phyloP scores from a whole-genome alignment of 495 filamentous ascomycete genomes.

The Lasiosphaeris hirsuta region DNA sequence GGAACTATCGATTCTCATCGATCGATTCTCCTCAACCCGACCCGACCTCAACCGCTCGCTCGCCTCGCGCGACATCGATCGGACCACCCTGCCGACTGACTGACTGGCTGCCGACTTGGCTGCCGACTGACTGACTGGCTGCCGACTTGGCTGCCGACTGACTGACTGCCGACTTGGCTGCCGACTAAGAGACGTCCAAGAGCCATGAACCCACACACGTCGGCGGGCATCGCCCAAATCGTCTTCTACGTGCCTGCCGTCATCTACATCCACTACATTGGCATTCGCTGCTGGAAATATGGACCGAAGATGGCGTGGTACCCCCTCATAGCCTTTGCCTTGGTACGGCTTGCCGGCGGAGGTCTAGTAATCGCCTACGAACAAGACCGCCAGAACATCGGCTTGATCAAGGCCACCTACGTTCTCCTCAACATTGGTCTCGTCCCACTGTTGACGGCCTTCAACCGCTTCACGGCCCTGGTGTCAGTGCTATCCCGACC shows the following conservation, averaged over 20 bases:
- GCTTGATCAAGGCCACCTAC: background rate
- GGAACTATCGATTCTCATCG: too few relatives aligned
- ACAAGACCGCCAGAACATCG: background rate
- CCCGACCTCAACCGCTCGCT: too few relatives aligned
- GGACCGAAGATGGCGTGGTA: slow-evolving; percentile 2
- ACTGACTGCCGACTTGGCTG: too few relatives aligned
- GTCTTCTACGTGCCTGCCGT: background rate
- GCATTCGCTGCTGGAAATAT: slow-evolving; percentile 5
- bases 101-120: too few relatives aligned
- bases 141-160: too few relatives aligned
- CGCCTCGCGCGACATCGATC: too few relatives aligned
- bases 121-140: too few relatives aligned
- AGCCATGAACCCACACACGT: background rate
- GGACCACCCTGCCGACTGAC: too few relatives aligned
- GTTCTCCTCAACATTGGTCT: background rate
- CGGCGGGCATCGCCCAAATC: slow-evolving; percentile 1
- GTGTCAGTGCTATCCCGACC: background rate
- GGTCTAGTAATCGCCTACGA: background rate
- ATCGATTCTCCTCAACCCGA: too few relatives aligned
- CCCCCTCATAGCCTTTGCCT: background rate
- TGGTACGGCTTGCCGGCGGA: background rate
- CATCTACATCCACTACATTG: background rate
- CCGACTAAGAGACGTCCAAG: too few relatives aligned
- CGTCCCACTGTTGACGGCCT: background rate
- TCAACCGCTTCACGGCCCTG: too few relatives aligned